Conservation (phyloP, 164 flowering plant species). For the Annona squamosa region DNA sequence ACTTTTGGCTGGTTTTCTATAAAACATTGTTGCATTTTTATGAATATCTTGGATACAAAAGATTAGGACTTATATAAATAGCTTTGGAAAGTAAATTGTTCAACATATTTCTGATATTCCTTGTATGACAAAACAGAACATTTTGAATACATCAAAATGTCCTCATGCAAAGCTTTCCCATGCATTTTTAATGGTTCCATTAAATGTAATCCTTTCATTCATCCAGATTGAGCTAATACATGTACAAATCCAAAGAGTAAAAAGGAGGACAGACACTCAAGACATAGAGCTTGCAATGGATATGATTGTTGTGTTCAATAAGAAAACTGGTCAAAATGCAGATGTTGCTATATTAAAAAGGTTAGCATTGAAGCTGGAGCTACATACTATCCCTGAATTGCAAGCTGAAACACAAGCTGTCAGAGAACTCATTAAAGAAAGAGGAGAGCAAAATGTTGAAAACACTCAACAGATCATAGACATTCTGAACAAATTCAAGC, state of each 20-base stretch:
- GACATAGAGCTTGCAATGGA: constrained; percentile 92
- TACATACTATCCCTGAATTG: constrained; percentile 51
- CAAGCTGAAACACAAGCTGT: constrained; percentile 49
- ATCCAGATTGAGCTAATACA: constrained; percentile 53
- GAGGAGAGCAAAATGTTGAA: constrained; percentile 37
- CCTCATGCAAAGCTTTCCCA: neutral
- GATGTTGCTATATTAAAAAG: constrained; percentile 66
- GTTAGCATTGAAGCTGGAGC: constrained; percentile 60
- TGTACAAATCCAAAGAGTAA: constrained; percentile 58
- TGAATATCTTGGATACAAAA: neutral
- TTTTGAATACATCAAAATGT: neutral
- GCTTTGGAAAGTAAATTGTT: neutral
- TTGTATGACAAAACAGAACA: neutral
- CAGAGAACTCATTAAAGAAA: constrained; percentile 41
- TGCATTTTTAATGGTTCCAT: neutral
- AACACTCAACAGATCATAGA: constrained; percentile 41
- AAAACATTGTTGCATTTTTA: neutral
- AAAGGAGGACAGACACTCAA: constrained; percentile 59
- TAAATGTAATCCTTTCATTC: neutral
- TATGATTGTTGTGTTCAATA: constrained; percentile 61
- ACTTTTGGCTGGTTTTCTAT: neutral
- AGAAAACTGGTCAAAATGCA: constrained; percentile 53
- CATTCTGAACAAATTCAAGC: constrained; percentile 49
- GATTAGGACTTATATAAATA: neutral
- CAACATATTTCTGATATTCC: neutral